Base-by-base conservation (phyloP, 2,329 filamentous ascomycete species). In the Sporothrix phasma region DNA sequence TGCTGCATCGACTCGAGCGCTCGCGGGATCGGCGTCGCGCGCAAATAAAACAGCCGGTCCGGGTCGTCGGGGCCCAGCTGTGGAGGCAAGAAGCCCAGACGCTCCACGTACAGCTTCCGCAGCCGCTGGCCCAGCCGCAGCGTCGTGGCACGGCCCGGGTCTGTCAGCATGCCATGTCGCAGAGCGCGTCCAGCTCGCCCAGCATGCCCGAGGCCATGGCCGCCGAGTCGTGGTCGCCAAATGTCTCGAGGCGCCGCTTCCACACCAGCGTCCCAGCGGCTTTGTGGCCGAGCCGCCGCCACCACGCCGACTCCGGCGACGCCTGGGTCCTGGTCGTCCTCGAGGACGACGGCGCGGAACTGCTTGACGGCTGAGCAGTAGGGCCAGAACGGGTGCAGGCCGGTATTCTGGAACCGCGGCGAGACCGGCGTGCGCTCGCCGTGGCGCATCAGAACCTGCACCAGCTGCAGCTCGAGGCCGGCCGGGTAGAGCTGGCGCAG, bases 351-450 rank as follows among this genome's bases (percentile, higher is more conserved):
- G 34, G 77, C 76, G 66, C 76, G 84, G 73, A 97, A 82, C 68
- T 88, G 86, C 65, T 85, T 83, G 24, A 89, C 89, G 63, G 87
- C 84, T 68, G 84, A 83, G 77, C 94, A 99, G 76, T 97, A 97
- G 1, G 94, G 91, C 94, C 94, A 99, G 76, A 86, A 87, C 59
- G 81, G 73, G 49, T 77, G 74, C n/a, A 88, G 80, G 11, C 85
- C 85, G 56, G 84, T 83, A 77, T 93, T 94, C 72, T 89, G 84
- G 74, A 99, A 97, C 45, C 94, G 88, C n/a, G 89, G 82, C 65
- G 86, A 89, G 31, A 97, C 89, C 31, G 93, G 93, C 7, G 88
- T 93, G 65, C 93, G 87, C 78, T 87, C 84, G 76, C 89, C 89
- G 76, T 92, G 89, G 65, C 89, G 87, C 71, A 92, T 83, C 67